phyloP scores from a whole-genome alignment of 208 protist species.

The Willaertia magna region DNA sequence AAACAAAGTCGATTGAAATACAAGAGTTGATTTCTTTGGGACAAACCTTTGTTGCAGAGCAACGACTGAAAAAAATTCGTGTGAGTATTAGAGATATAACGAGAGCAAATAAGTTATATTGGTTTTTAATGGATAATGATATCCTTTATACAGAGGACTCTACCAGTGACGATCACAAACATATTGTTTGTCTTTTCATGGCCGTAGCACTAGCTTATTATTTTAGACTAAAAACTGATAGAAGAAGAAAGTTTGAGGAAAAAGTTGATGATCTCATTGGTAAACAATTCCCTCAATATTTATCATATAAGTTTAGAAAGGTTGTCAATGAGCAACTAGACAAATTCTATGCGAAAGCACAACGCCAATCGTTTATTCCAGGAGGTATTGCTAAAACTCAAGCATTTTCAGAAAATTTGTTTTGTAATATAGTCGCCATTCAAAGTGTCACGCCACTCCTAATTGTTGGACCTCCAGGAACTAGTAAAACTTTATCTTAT shows the following conservation, averaged over 20 bases:
- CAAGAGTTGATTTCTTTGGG: neutral
- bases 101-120: slow-evolving; percentile 24
- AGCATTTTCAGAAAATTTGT: slow-evolving; percentile 34
- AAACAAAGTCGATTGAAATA: neutral
- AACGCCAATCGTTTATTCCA: neutral
- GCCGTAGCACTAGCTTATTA: slow-evolving; percentile 20
- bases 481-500: slow-evolving; percentile 13
- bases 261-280: neutral
- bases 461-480: slow-evolving; percentile 35
- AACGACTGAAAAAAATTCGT: slow-evolving; percentile 11
- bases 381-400: slow-evolving; percentile 33
- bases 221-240: slow-evolving; percentile 10
- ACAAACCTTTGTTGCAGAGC: neutral
- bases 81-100: slow-evolving; percentile 33
- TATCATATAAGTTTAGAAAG: neutral
- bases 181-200: neutral
- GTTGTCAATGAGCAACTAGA: slow-evolving; percentile 6
- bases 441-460: slow-evolving; percentile 21
- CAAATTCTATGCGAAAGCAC: neutral
- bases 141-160: no score
- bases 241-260: neutral
- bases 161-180: neutral
- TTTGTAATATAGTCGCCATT: slow-evolving; percentile 25
- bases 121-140: slow-evolving; percentile 28
- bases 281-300: neutral